phyloP scores from a whole-genome alignment of 2,329 filamentous ascomycete genomes.

The Sphaerulina vaccinii region DNA sequence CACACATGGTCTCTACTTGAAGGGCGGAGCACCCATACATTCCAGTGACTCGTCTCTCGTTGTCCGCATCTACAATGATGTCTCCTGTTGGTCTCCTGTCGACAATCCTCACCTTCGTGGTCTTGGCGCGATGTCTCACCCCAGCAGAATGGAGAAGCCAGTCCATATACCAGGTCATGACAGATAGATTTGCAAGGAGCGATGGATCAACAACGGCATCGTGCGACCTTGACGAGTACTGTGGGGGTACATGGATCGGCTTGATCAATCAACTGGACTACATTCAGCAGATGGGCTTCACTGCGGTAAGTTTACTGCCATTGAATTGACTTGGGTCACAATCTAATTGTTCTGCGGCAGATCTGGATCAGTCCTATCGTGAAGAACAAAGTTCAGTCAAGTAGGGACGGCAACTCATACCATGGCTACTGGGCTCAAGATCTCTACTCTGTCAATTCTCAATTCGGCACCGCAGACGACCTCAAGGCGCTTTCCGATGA shows the following conservation, averaged over 20 bases:
- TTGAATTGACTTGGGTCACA: not conserved
- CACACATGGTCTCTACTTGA: slow-evolving; percentile 4
- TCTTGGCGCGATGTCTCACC: slow-evolving; percentile 9
- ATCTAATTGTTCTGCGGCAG: slow-evolving; percentile 3
- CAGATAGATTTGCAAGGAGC: slow-evolving; percentile 55
- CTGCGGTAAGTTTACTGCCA: slow-evolving; percentile 31
- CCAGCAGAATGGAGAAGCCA: slow-evolving; percentile 42
- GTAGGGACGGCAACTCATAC: slow-evolving; percentile 44
- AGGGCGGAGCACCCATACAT: slow-evolving; percentile 13
- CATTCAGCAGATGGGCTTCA: slow-evolving; percentile 51
- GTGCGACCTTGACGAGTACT: slow-evolving; percentile 46
- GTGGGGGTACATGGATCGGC: slow-evolving; percentile 50
- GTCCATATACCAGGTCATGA: slow-evolving; percentile 60
- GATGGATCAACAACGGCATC: slow-evolving; percentile 46
- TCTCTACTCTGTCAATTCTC: slow-evolving; percentile 46
- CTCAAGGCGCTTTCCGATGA: slow-evolving; percentile 45
- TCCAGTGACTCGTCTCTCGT: slow-evolving; percentile 14
- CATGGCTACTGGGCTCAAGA: slow-evolving; percentile 50
- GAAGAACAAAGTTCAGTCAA: slow-evolving; percentile 40
- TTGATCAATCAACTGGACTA: slow-evolving; percentile 48
- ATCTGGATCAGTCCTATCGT: slow-evolving; percentile 45
- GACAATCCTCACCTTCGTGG: slow-evolving; percentile 10
- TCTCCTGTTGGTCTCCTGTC: slow-evolving; percentile 9
- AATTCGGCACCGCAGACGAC: slow-evolving; percentile 49
- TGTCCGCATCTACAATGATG: slow-evolving; percentile 10